A percentile compares a stretch with the other conserved stretches of the same genome.
phyloP scores from a whole-genome alignment of 257 asterid species.

The Nicotiana noctiflora region DNA sequence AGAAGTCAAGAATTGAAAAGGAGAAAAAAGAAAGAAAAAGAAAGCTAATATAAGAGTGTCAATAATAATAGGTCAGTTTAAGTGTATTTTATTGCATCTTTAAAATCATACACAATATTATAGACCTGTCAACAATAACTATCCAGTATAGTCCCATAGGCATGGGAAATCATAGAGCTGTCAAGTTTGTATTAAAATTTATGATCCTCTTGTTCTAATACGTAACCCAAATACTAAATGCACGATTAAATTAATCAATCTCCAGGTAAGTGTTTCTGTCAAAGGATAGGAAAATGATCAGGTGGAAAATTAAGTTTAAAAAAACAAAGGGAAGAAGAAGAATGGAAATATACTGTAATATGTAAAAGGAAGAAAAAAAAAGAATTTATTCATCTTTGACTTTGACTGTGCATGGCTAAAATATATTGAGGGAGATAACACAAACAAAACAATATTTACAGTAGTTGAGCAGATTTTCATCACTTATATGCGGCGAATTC shows the following conservation, averaged over 20 bases:
- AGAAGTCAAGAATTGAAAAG: background rate
- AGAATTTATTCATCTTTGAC: constrained; percentile 8
- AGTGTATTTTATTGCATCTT: too few relatives aligned
- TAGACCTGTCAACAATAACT: background rate
- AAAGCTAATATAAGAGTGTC: too few relatives aligned
- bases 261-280: background rate
- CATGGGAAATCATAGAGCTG: too few relatives aligned
- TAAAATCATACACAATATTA: background rate
- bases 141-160: too few relatives aligned
- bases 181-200: background rate
- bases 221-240: background rate
- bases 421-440: background rate
- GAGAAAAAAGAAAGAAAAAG: background rate
- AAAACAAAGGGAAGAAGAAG: background rate
- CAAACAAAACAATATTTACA: constrained; percentile 18
- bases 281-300: background rate
- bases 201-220: background rate
- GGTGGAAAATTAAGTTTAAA: background rate
- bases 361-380: constrained; percentile 1
- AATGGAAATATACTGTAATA: background rate
- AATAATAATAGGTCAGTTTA: too few relatives aligned
- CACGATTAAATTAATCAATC: background rate
- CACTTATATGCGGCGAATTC: constrained; percentile 41
- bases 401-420: constrained; percentile 11
- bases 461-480: constrained; percentile 42